Conservation (phyloP, 441 rosid genomes). For the Capsella rubella region DNA sequence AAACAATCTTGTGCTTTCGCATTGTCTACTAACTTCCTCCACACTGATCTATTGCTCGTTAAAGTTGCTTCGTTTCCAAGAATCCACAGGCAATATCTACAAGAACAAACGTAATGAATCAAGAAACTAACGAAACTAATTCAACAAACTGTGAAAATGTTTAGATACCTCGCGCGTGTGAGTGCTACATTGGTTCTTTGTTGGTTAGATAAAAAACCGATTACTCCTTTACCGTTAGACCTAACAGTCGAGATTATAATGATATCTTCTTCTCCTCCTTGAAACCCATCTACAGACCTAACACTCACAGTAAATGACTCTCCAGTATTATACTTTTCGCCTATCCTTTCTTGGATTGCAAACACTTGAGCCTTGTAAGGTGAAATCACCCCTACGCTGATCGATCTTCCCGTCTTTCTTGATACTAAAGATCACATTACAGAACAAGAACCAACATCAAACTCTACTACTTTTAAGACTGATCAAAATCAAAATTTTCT, state of each 20-base stretch:
- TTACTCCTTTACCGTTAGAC: conserved; percentile 46
- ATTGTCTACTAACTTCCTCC: conserved; percentile 51
- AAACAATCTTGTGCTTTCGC: conserved; percentile 54
- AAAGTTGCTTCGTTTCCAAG: conserved; percentile 54
- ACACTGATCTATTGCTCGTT: conserved; percentile 45
- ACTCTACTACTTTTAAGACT: neutral
- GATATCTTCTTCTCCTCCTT: conserved; percentile 61
- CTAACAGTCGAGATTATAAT: conserved; percentile 63
- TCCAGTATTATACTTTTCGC: conserved; percentile 28
- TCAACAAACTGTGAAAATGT: neutral
- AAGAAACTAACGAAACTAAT: neutral
- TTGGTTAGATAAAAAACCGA: conserved; percentile 53
- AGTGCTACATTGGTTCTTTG: conserved; percentile 58
- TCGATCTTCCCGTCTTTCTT: conserved; percentile 10
- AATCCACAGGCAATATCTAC: conserved; percentile 59
- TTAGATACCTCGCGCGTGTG: conserved; percentile 49
- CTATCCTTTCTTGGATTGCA: conserved; percentile 54
- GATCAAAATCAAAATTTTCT: neutral
- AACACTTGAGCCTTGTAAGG: conserved; percentile 61
- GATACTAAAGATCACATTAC: conserved; percentile 25
- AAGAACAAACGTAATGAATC: too few species aligned
- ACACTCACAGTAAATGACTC: conserved; percentile 46
- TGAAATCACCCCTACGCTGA: conserved; percentile 56
- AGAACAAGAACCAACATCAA: conserved; percentile 17
- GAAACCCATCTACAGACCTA: conserved; percentile 60